Base-by-base conservation (phyloP, 345 rosid species). In the Brassica juncea region DNA sequence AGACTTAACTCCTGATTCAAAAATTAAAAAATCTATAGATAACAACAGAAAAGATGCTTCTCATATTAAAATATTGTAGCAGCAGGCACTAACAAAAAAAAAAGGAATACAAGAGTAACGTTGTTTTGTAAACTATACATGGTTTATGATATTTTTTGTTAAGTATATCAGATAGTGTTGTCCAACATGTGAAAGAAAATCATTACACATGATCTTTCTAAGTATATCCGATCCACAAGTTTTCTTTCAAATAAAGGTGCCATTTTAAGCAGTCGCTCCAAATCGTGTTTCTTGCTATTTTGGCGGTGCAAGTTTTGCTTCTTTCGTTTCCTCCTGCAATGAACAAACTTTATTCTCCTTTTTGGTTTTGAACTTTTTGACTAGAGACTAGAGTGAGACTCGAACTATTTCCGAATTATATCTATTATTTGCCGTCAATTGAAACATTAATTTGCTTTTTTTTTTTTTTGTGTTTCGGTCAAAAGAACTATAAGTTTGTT, bases 271-370 rank as follows among this genome's bases (percentile, higher is more conserved):
- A 23, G 37, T 21, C 31, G 21, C 11, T 57, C 35, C 68, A 42
- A 72, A 58, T 27, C 37, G 4, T 42, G 68, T 63, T 63, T 73
- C 59, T 73, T 64, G 64, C 63, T 61, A 28, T 21, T 65, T 64
- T 65, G 77, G 70, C 63, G 62, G 52, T 74, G 63, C 71, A 49
- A 74, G 15, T 21, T 19, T 65, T 14, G 32, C 5, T 65, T 49
- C 8, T 32, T 28, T 4, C 1, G 27, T 28, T 61, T 16, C 5
- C 25, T 39, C n/a, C 11, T 2, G 5, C n/a, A 14, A 27, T 15
- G 27, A 61, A 5, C n/a, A 25, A 25, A 27, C 25, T 34, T n/a
- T 23, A 35, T 23, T 71, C 55, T 71, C 31, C 8, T 21, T 31
- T 58, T 21, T 58, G 27, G 73, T 49, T 27, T 32, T 28, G 49